phyloP scores from a whole-genome alignment of 371 early-diverging fungal genomes.

The Rhizopus microsporus region DNA sequence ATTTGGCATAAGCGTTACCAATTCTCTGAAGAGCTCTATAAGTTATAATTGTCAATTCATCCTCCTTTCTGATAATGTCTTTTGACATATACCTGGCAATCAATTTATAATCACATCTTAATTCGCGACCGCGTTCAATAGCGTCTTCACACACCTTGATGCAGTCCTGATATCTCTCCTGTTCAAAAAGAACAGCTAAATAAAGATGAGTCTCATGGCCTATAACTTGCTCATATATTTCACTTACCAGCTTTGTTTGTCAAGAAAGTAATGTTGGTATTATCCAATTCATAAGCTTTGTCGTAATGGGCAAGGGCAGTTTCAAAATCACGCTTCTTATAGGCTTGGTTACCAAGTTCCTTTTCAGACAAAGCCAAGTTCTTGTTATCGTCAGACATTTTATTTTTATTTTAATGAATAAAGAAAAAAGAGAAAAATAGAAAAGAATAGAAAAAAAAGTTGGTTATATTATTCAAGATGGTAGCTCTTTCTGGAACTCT shows the following conservation, averaged over 20 bases:
- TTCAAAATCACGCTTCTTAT: slow-evolving; percentile 93
- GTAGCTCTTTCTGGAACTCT: slow-evolving; percentile 26
- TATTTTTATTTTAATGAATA: not conserved
- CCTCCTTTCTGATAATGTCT: not conserved
- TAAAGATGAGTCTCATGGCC: not conserved
- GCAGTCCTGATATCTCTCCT: slow-evolving; percentile 88
- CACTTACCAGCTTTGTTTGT: slow-evolving; percentile 87
- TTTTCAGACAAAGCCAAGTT: slow-evolving; percentile 82
- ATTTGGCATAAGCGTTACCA: slow-evolving; percentile 86
- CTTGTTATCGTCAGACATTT: slow-evolving; percentile 62
- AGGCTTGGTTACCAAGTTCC: slow-evolving; percentile 88
- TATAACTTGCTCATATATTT: not conserved
- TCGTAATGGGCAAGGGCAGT: slow-evolving; percentile 87
- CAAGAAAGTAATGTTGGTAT: slow-evolving; percentile 87
- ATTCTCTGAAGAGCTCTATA: slow-evolving; percentile 85
- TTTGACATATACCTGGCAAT: slow-evolving; percentile 74
- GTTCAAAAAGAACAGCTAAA: slow-evolving; percentile 90
- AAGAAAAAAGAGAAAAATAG: slow-evolving; percentile 9
- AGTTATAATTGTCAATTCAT: not conserved
- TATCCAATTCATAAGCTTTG: slow-evolving; percentile 90
- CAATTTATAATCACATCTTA: slow-evolving; percentile 92
- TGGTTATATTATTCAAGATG: slow-evolving; percentile 1
- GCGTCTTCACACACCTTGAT: slow-evolving; percentile 92
- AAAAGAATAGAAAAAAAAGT: slow-evolving; percentile 7
- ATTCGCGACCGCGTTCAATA: slow-evolving; percentile 89